Base-by-base conservation (phyloP, 1,284 basidiomycete species). In the Butyriboletus appendiculatus region DNA sequence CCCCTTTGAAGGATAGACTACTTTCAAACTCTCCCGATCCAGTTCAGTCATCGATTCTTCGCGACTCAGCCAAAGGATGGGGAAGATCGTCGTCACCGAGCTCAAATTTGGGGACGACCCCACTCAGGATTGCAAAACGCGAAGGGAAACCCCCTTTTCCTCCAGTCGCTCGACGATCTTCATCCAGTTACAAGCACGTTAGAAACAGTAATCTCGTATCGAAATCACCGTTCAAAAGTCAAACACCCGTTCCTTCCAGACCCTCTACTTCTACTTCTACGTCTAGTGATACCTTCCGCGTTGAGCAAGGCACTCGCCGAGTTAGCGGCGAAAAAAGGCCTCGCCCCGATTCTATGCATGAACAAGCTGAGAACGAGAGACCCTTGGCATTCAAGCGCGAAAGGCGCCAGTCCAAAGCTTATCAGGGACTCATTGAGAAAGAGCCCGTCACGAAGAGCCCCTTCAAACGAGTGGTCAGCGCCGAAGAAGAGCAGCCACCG, bases 211-310 rank as follows among this genome's bases (percentile, higher is more conserved):
- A 89, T 62, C 85, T 95, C 50, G 94, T 96, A 22, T 86, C 88
- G 44, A 94, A 94, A 63, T 95, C 92, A 11, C 92, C 92, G 9
- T 98, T 98, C 79, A 93, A 92, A 63, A 80, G 79, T 2, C 81
- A 83, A 54, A 74, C 81, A 28, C 76, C 80, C 35, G 72, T 76
- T 15, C 75, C 81, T 40, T 72, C 78, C 1, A 72, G 74, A 37
- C 76, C 78, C 4, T 72, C 78, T 22, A 68, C 61, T 12, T 63
- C 58, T 33, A 52, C 58, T 10, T 63, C 58, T 33, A 52, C 58
- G 6, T 45, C 50, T 16, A 58, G 37, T 39, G 43, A 47, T 32
- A 43, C 57, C 8, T 7, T 58, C 11, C 16, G 56, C 11, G 15
- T 45, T 35, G 55, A 48, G 40, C 62, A 37, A 56, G 69, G 72